These are phyloP conservation scores for Psilocybe mexicana DNA, from an alignment of 1,284 basidiomycete genomes.

Conservation along the genomic window DNA sequence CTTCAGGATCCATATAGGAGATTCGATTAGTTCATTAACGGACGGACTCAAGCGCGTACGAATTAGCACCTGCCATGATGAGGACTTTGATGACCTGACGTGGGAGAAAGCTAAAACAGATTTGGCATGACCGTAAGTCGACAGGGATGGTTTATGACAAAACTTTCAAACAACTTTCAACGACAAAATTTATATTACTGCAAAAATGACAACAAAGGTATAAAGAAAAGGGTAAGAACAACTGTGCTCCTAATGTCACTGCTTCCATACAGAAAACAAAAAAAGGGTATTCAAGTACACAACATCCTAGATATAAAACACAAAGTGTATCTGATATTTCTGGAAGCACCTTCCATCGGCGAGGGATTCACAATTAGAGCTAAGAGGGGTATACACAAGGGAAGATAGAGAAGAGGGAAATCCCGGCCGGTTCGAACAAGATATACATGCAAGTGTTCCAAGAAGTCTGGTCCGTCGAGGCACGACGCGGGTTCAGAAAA, in stretches of 20 bases:
- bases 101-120: conserved; percentile 7
- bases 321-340: neutral
- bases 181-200: neutral
- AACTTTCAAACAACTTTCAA: neutral
- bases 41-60: neutral
- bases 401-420: neutral
- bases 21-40: conserved; percentile 2
- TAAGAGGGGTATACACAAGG: conserved; percentile 1
- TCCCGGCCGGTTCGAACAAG: neutral
- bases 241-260: neutral
- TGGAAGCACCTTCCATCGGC: neutral
- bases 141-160: neutral
- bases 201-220: neutral
- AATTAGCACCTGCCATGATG: neutral
- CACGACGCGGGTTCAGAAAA: conserved; percentile 12
- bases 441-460: neutral
- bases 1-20: conserved; percentile 37
- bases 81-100: conserved; percentile 4
- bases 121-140: neutral
- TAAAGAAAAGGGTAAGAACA: neutral
- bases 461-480: neutral
- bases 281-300: neutral
- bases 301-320: conserved; percentile 9
- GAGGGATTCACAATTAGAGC: neutral
- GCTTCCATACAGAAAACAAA: neutral